Evolutionary conservation across 495 filamentous ascomycete genomes (phyloP), one percentile per base, ranked within the genome.

Genomic region (Wilcoxina mikolae): DNA sequence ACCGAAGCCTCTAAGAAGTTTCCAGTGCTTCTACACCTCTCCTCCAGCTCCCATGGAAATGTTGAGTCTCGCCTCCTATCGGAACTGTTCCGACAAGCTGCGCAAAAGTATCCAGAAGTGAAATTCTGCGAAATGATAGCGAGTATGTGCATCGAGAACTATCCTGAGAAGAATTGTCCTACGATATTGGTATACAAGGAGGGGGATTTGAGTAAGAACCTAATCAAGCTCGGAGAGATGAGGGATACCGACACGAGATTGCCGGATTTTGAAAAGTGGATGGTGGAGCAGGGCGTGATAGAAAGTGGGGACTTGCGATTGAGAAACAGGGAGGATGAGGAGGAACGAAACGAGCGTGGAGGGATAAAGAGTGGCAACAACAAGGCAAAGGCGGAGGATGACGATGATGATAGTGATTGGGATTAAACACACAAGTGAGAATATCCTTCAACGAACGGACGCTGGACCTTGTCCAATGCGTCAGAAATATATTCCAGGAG

Each of bases 101-200:
- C 91, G 15, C 68, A 67, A 53, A 85, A 86, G 63, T 96, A 82
- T 63, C 86, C 86, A 26, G 88, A 99, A 55, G 69, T 96, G 65
- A 99, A 99, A 70, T 99, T 99, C 71, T 95, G 89, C 67, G 87
- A 99, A 69, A 96, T 99, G 43, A 75, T 80, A 59, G 91, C 79
- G 2, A 82, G 88, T 64, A 81, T 94, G 77, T 94, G 91, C 54
- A 95, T 99, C 62, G 91, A 96, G 70, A 83, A 83, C 20, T 99
- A 96, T 67, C 91, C 91, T 15, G 93, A 96, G 65, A 75, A 76
- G 50, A 96, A 95, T 64, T 93, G 87, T 46, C 91, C 91, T 7
- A 99, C 91, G 4, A 89, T 99, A 27, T 69, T 99, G 53, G 78
- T 94, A 0, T 99, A 96, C 64, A 80, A 80, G 63, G 84, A 95